A percentile compares a stretch with the other conserved stretches of the same genome.
Conservation (phyloP, 306 rosid species). For the Vigna mungo region DNA sequence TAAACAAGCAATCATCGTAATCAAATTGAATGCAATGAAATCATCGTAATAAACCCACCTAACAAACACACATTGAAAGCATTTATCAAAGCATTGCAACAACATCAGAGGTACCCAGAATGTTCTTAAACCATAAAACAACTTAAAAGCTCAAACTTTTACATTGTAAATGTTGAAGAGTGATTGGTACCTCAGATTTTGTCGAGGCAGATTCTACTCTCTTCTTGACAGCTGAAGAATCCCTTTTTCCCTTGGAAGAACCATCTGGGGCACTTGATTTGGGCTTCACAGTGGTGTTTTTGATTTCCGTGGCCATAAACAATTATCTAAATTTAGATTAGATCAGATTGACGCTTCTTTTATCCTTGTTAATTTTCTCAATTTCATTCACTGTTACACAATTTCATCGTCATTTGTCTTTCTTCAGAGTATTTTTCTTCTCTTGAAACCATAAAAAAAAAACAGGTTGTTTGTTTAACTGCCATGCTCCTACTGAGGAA, state of each 20-base stretch:
- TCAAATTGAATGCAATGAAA: too few species aligned
- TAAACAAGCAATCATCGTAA: conserved; percentile 34
- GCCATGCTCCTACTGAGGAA: not conserved
- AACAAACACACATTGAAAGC: conserved; percentile 39
- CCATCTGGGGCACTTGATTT: conserved; percentile 64
- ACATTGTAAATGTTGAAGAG: not conserved
- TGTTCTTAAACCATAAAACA: not conserved
- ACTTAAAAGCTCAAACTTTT: conserved; percentile 16
- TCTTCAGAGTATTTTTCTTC: conserved; percentile 1
- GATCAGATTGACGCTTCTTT: conserved; percentile 46
- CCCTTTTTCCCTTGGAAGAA: conserved; percentile 60
- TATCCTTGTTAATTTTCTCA: conserved; percentile 1
- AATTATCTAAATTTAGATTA: conserved; percentile 31
- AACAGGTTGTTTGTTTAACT: conserved; percentile 29
- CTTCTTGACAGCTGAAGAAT: conserved; percentile 52
- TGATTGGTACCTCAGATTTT: conserved; percentile 71
- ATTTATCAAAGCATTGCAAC: not conserved
- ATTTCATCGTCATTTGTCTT: conserved; percentile 23
- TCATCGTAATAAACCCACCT: too few species aligned
- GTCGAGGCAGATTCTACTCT: conserved; percentile 58
- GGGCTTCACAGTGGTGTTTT: conserved; percentile 51
- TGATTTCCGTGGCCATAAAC: conserved; percentile 62
- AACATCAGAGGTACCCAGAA: not conserved
- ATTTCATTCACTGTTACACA: conserved; percentile 2
- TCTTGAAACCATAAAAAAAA: not conserved